Base-by-base conservation (phyloP, 306 rosid species). In the Mimosa pudica region DNA sequence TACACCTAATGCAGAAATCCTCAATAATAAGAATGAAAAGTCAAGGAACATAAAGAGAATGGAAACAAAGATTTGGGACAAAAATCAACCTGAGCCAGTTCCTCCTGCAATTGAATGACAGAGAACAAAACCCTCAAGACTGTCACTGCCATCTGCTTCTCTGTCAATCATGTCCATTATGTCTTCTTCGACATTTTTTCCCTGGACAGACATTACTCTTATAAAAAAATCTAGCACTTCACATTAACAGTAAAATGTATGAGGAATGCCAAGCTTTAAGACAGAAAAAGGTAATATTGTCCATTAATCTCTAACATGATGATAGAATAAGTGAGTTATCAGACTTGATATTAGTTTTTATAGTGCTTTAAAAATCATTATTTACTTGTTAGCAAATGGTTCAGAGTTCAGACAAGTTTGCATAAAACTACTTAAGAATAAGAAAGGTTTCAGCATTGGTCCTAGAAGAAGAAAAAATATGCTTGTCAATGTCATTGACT, bases 121-220 rank as follows among this genome's bases (percentile, higher is more conserved):
- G 30, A 95, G 88, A 84, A 95, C 99, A 88, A 95, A 95, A 79
- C 99, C 99, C 87, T 95, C 99, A 68, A 95, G 99, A 87, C 99
- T 95, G 79, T 95, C 99, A 89, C 99, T 93, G 35, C 99, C 99
- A 90, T 95, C 99, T 38, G 98, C 99, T 88, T 95, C 99, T 90
- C 99, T 89, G 73, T 95, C 99, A 81, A 95, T 95, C 99, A 95
- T 95, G 83, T 95, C 99, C 98, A 95, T 95, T 87, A 95, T 95
- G 77, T 93, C 98, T 89, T 95, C 99, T 88, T 95, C 99, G 72
- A 95, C 99, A 80, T 88, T 90, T 85, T 95, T 89, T 75, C 99
- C 99, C 99, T 92, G 91, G 78, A 54, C 76, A 84, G 38, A 85
- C 75, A 85, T 74, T 70, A 58, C 65, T 58, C 71, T 41, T 24